Evolutionary conservation across 2,329 filamentous ascomycete species (phyloP), one percentile per base, ranked within the genome.

Genomic region (Coniochaeta prunicola): DNA sequence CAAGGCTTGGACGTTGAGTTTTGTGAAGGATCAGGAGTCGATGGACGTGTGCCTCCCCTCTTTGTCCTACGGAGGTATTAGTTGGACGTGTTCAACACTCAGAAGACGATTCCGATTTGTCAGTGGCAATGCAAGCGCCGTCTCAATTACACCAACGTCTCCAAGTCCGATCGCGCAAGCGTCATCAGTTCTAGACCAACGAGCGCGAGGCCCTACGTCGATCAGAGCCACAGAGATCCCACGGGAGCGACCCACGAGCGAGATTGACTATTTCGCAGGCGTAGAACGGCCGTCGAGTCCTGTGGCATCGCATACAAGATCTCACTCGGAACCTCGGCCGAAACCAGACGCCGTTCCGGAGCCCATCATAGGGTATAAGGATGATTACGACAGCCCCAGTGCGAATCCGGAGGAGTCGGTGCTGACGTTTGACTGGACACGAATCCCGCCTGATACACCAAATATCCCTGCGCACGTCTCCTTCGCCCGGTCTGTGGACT

Each of bases 361-460:
- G 15, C 64, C 64, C 5, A 61, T 64, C 9, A 42, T 65, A 24
- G 59, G 57, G 8, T 55, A 60, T 33, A 61, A 60, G 7, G 61
- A 64, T n/a, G 65, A 69, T 55, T 69, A n/a, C 68, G 67, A 61
- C 67, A 69, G 19, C 63, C 62, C 12, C 61, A 67, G 28, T 61
- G 62, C 17, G n/a, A 68, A 70, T 59, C 70, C 4, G 69, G 71
- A 21, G 67, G 71, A 17, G 60, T 69, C 26, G 69, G 66, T 21
- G 64, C 76, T 81, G 13, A 88, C 85, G 33, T 93, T 92, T 68
- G 91, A 96, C 71, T 94, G 91, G 91, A 94, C 90, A 4, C 81
- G 85, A 58, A 78, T 93, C 55, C 83, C 87, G 1, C 57, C 87
- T 13, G 82, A 82, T 4, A 76, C 85, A 15, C 80, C 79, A 28